Percentiles rank a stretch among this genome's conserved stretches.
phyloP scores from a whole-genome alignment of 2,329 filamentous ascomycete genomes.

The Colletotrichum aenigma region DNA sequence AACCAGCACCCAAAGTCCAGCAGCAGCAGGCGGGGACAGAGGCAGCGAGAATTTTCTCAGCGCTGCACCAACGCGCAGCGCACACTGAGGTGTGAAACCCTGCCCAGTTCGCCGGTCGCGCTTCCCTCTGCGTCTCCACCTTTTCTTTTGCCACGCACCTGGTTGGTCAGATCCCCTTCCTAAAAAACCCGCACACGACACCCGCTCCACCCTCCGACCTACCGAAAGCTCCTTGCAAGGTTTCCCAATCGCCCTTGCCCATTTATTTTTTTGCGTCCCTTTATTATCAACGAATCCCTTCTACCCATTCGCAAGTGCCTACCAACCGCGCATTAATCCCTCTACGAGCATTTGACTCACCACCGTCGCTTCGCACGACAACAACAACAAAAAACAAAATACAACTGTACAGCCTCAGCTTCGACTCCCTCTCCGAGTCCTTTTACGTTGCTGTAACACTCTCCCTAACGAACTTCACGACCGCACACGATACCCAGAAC shows the following conservation, averaged over 20 bases:
- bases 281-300: constrained; percentile 1
- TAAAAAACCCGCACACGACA: constrained; percentile 26
- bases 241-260: not conserved
- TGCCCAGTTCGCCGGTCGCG: not conserved
- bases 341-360: not conserved
- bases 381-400: not conserved
- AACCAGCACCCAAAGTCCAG: not conserved
- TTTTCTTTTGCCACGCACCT: constrained; percentile 4
- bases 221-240: constrained; percentile 10
- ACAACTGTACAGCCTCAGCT: not conserved
- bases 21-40: not conserved
- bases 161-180: constrained; percentile 12
- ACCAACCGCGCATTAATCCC: not conserved
- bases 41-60: constrained; percentile 13
- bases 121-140: not conserved
- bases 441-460: not conserved
- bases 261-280: constrained; percentile 6
- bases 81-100: not conserved
- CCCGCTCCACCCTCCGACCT: constrained; percentile 11
- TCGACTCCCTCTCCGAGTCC: not conserved
- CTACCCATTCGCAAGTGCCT: not conserved
- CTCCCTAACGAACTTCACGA: not conserved
- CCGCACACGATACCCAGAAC: not conserved
- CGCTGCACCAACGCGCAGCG: not conserved
- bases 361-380: not conserved